These are phyloP conservation scores for Chaetoscypha palmicola DNA, from an alignment of 2,329 filamentous ascomycete species.

Conservation along the genomic window DNA sequence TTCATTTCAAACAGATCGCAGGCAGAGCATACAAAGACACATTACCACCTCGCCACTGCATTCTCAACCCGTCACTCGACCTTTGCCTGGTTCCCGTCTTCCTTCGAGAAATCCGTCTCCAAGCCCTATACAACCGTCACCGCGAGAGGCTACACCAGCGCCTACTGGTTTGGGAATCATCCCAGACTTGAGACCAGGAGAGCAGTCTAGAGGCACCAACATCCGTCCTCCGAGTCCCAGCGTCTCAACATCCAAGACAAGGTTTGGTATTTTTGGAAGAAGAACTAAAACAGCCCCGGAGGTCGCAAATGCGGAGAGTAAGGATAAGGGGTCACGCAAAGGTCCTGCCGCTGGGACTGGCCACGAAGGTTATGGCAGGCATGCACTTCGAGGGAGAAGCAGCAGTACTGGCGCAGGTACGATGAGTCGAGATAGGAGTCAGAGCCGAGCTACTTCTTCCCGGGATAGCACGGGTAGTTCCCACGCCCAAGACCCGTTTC, in stretches of 20 bases:
- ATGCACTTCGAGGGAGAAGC: slow-evolving; percentile 56
- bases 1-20: slow-evolving; percentile 18
- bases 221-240: slow-evolving; percentile 48
- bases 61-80: slow-evolving; percentile 29
- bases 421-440: slow-evolving; percentile 34
- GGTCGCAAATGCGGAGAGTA: slow-evolving; percentile 42
- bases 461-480: slow-evolving; percentile 44
- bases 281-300: slow-evolving; percentile 59
- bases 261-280: slow-evolving; percentile 73
- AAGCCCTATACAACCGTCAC: slow-evolving; percentile 28
- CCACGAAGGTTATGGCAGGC: slow-evolving; percentile 74
- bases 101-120: slow-evolving; percentile 32
- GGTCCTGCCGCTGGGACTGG: slow-evolving; percentile 89
- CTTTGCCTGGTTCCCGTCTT: slow-evolving; percentile 29
- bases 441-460: slow-evolving; percentile 37
- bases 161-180: slow-evolving; percentile 28
- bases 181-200: slow-evolving; percentile 24
- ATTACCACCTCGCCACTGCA: slow-evolving; percentile 20
- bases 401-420: slow-evolving; percentile 46
- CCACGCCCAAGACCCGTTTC: slow-evolving; percentile 46
- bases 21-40: slow-evolving; percentile 20
- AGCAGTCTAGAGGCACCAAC: slow-evolving; percentile 25
- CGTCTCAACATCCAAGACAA: slow-evolving; percentile 49
- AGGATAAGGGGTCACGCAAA: slow-evolving; percentile 55
- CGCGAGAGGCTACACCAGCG: slow-evolving; percentile 23